Base-by-base conservation (phyloP, 1,284 basidiomycete genomes). In the Marasmius fiardii region DNA sequence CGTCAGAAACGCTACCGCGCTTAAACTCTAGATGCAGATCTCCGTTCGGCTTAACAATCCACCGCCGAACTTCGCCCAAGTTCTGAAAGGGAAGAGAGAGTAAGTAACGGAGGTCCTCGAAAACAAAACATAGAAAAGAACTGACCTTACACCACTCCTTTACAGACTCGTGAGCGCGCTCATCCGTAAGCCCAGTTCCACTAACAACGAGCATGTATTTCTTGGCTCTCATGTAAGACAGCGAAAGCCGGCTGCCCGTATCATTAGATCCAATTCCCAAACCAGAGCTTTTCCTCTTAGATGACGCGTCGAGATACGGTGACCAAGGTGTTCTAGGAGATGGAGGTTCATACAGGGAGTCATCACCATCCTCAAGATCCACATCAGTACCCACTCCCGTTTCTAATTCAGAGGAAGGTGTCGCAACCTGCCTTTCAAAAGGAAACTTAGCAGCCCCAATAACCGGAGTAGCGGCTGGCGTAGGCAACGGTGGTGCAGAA, bases 161-260 rank as follows among this genome's bases (percentile, higher is more conserved):
- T 2, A 73, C 69, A 49, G 68, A 69, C 43, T 69, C 67, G 45
- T 64, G 65, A 21, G 56, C 65, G 18, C 54, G 54, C 24, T 58
- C 54, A 57, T 70, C 65, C 1, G 63, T 63, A n/a, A 60, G 52
- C 23, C 53, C 64, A 21, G 72, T 62, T 16, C 71, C 72, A 58
- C 63, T 70, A 28, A 73, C 66, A 28, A 72, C 65, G 18, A 73
- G 59, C 52, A 65, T 68, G 33, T 67, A 60, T 58, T 71, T 71
- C 37, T 58, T 58, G 3, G 43, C 47, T 21, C 47, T 28, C 18
- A 51, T 45, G 10, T 23, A 45, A 6, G 44, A 45, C 26, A 45
- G 7, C 21, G 44, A 45, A 23, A 45, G 44, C 23, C 44, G 44
- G 20, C 44, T 45, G 12, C 20, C 44, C 10, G 8, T 23, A 20